These are phyloP conservation scores for Didymella keratinophila DNA, from an alignment of 2,329 filamentous ascomycete genomes.

Conservation along the genomic window DNA sequence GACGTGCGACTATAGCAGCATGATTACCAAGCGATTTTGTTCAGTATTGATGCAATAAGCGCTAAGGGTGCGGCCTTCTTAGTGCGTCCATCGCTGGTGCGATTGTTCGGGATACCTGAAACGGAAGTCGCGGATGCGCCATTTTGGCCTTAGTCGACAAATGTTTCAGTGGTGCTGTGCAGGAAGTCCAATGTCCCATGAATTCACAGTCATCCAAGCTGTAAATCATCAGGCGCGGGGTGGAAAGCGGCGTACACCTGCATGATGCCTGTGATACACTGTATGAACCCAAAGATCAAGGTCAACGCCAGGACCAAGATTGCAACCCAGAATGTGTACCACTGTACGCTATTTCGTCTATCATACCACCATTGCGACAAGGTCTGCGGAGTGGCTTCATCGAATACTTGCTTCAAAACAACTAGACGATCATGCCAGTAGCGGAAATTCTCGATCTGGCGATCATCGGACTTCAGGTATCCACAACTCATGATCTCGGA, in stretches of 20 bases:
- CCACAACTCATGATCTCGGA: constrained; percentile 36
- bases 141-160: too few species aligned
- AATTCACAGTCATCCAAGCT: too few species aligned
- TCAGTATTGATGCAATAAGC: too few species aligned
- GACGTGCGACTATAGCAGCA: too few species aligned
- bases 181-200: too few species aligned
- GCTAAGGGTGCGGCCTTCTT: too few species aligned
- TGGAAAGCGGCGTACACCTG: constrained; percentile 34
- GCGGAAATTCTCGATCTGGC: constrained; percentile 44
- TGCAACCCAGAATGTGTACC: constrained; percentile 59
- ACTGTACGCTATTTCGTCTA: constrained; percentile 52
- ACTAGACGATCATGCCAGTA: constrained; percentile 57
- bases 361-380: constrained; percentile 57
- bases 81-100: too few species aligned
- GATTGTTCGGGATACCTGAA: too few species aligned
- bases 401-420: constrained; percentile 55
- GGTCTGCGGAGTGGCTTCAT: constrained; percentile 43
- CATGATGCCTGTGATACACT: constrained; percentile 54
- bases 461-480: constrained; percentile 43
- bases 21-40: too few species aligned
- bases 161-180: too few species aligned
- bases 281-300: constrained; percentile 54
- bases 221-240: too few species aligned
- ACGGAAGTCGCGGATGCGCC: too few species aligned
- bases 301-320: constrained; percentile 50